Conservation (phyloP, 78 protist species). For the Chrysochromulina tobinii region DNA sequence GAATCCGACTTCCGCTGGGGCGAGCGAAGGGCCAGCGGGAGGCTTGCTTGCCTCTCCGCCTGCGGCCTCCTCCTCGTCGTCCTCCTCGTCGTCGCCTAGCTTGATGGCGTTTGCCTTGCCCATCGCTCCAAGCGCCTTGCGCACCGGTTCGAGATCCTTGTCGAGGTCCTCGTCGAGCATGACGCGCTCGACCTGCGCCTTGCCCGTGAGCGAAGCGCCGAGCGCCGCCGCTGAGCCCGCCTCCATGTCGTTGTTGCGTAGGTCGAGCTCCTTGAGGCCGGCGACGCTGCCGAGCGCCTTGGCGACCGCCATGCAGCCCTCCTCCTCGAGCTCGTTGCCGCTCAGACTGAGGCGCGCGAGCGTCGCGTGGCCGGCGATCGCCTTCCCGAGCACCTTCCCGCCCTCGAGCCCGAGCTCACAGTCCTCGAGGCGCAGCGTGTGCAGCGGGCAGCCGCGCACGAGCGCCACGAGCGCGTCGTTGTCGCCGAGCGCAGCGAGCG, state of each 20-base stretch:
- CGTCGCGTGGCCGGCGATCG: background rate
- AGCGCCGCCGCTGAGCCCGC: too few relatives aligned
- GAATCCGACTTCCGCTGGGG: too few relatives aligned
- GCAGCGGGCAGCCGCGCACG: background rate
- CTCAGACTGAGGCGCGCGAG: background rate
- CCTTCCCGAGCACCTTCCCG: background rate
- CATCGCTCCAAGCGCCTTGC: too few relatives aligned
- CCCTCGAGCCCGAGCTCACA: background rate
- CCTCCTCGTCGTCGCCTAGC: too few relatives aligned
- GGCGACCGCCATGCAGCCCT: background rate
- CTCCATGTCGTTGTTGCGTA: constrained; percentile 15
- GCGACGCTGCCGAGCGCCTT: background rate
- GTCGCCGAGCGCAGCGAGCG: background rate
- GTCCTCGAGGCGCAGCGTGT: background rate
- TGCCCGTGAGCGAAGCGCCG: too few relatives aligned
- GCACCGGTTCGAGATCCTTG: too few relatives aligned
- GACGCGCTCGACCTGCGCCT: too few relatives aligned
- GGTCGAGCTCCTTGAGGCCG: background rate
- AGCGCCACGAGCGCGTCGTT: background rate
- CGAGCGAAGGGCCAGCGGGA: too few relatives aligned
- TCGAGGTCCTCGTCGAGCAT: too few relatives aligned
- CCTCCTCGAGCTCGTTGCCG: background rate
- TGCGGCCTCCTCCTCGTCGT: too few relatives aligned
- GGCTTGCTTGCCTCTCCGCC: too few relatives aligned
- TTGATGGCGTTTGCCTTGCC: too few relatives aligned